phyloP scores from a whole-genome alignment of 192 early-diverging fungal genomes.

The Funneliformis geosporum region DNA sequence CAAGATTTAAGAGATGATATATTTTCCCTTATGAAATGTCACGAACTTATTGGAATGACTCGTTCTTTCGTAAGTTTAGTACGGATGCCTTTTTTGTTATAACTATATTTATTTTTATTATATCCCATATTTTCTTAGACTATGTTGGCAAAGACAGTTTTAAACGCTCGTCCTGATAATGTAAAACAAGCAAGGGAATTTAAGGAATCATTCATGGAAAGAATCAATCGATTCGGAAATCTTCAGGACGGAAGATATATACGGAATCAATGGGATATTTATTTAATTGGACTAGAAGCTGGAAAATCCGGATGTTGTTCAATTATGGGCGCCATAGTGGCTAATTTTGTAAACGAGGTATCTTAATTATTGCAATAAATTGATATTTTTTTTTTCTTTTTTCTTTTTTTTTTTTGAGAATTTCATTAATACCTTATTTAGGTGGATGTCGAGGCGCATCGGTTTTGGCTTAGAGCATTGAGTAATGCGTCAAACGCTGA shows the following conservation, averaged over 20 bases:
- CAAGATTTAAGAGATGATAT: constrained; percentile 8
- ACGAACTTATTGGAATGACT: constrained; percentile 9
- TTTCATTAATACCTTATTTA: not conserved
- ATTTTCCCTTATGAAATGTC: not conserved
- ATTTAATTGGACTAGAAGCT: constrained; percentile 22
- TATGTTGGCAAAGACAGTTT: not conserved
- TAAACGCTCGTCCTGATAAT: not conserved
- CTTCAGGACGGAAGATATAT: not conserved
- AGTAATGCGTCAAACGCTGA: not conserved
- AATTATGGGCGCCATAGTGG: constrained; percentile 1
- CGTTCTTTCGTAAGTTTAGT: constrained; percentile 8
- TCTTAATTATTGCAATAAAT: not conserved
- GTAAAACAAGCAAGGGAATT: not conserved
- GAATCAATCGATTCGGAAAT: constrained; percentile 6
- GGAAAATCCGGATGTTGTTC: constrained; percentile 18
- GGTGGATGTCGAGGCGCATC: constrained; percentile 16
- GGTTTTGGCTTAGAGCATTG: constrained; percentile 21
- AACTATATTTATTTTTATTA: not conserved
- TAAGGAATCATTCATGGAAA: not conserved
- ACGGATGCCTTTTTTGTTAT: not conserved
- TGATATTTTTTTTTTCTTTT: not conserved
- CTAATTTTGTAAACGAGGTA: constrained; percentile 3
- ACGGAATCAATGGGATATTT: constrained; percentile 23
- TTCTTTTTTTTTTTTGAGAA: not conserved
- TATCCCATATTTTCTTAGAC: not conserved